Base-by-base conservation (phyloP, 306 rosid genomes). In the Vicia faba region DNA sequence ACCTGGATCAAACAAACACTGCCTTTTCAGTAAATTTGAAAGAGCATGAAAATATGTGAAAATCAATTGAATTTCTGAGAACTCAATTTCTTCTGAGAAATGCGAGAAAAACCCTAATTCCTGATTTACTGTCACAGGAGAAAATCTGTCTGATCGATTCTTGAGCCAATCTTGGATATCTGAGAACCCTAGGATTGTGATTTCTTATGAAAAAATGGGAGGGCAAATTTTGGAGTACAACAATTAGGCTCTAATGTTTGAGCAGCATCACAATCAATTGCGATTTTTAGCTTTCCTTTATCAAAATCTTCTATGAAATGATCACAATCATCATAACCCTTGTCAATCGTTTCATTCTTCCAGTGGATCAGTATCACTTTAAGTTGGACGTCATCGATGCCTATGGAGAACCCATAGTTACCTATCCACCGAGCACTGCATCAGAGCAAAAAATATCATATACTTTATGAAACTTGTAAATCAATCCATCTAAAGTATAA, bases 351-450 rank as follows among this genome's bases (percentile, higher is more conserved):
- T 78, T 81, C 69, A 31, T 83, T 83, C 61, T 82, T 92, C 85
- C 72, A 64, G 2, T 69, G 33, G 18, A 77, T 70, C 84, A 92
- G 78, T 29, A 19, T 36, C 62, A 75, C 73, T 77, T 88, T 91
- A 15, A 96, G 96, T 78, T 92, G 96, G 61, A 92, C 98, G 79
- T 92, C 98, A 62, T 91, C 96, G 75, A 92, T 87, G 64, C 98
- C 98, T 72, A 92, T 89, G 15, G 98, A 81, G 86, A 92, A 92
- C 61, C 98, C 98, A 68, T 86, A 96, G 75, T 92, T 92, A 58
- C 98, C 98, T 54, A 92, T 89, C 98, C 98, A 92, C 25, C 93
- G 89, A 5, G 98, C 98, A 88, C 98, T 92, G 82, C 86, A 79
- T 75, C 63, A 66, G 48, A 73, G 73, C 25, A 70, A 63, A 61